A percentile compares a stretch with the other conserved stretches of the same genome.
phyloP scores from a whole-genome alignment of 352 stramenopile species.

The Globisporangium radiosum region DNA sequence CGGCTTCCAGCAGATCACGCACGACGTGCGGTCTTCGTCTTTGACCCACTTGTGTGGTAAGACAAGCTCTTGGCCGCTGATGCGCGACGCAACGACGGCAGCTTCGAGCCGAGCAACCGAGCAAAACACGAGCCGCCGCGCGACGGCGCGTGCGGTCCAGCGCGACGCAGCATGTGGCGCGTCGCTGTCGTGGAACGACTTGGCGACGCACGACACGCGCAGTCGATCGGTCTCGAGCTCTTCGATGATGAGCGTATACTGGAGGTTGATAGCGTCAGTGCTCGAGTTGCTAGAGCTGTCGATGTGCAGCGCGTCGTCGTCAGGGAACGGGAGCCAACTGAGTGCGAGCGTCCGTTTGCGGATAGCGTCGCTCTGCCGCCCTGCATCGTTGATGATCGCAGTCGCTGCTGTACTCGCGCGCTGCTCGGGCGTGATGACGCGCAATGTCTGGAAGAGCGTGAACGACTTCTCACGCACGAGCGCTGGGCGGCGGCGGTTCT shows the following conservation, averaged over 20 bases:
- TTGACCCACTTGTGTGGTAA: conserved; percentile 53
- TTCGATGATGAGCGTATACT: conserved; percentile 63
- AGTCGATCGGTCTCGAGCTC: conserved; percentile 40
- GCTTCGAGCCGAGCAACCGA: conserved; percentile 43
- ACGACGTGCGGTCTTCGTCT: conserved; percentile 46
- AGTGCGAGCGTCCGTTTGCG: conserved; percentile 55
- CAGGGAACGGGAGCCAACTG: conserved; percentile 48
- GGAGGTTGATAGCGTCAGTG: conserved; percentile 33
- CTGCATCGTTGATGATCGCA: conserved; percentile 6
- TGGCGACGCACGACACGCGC: conserved; percentile 49
- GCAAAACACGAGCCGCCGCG: conserved; percentile 33
- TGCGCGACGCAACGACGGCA: conserved; percentile 36
- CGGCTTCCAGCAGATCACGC: conserved; percentile 60
- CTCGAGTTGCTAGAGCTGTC: conserved; percentile 3
- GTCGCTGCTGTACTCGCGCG: conserved; percentile 1
- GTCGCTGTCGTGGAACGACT: conserved; percentile 42
- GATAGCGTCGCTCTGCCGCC: conserved; percentile 33
- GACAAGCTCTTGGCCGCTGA: conserved; percentile 37
- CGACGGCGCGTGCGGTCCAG: conserved; percentile 28
- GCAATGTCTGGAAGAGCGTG: conserved; percentile 61
- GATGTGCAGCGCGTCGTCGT: conserved; percentile 3
- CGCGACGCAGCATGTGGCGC: conserved; percentile 22
- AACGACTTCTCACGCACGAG: conserved; percentile 44
- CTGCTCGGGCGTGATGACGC: conserved; percentile 48
- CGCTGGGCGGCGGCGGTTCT: conserved; percentile 42